These are phyloP conservation scores for Xylaria arbuscula DNA, from an alignment of 2,329 filamentous ascomycete species.

Conservation along the genomic window DNA sequence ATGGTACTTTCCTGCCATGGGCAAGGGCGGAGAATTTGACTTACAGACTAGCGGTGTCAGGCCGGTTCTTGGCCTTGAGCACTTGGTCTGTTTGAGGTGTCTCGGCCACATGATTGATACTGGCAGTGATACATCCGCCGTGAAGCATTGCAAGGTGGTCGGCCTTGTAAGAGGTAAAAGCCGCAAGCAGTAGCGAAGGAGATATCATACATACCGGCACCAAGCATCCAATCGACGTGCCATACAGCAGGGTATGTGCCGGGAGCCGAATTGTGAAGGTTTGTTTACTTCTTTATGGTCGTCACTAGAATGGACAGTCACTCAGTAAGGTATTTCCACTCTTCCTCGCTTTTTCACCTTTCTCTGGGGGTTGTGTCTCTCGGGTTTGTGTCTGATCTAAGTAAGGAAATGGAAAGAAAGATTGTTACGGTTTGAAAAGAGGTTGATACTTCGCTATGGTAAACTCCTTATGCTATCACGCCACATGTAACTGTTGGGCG, in stretches of 20 bases:
- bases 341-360: not conserved
- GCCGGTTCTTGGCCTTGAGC: slow-evolving; percentile 38
- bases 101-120: slow-evolving; percentile 41
- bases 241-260: slow-evolving; percentile 2
- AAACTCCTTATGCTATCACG: not conserved
- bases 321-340: too few relatives aligned
- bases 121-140: slow-evolving; percentile 44
- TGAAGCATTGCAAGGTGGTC: not conserved
- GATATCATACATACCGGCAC: not conserved
- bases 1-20: slow-evolving; percentile 40
- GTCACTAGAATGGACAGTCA: too few relatives aligned
- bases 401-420: not conserved
- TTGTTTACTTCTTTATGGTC: not conserved
- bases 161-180: not conserved
- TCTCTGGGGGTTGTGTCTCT: not conserved
- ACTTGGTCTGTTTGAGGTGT: slow-evolving; percentile 38
- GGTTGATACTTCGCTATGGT: not conserved
- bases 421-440: not conserved
- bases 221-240: not conserved
- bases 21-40: slow-evolving; percentile 45
- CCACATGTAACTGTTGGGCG: not conserved
- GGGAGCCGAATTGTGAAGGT: not conserved
- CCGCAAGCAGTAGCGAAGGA: not conserved
- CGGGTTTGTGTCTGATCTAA: not conserved
- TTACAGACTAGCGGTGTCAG: slow-evolving; percentile 45